Evolutionary conservation across 2,329 filamentous ascomycete species (phyloP), one percentile per base, ranked within the genome.

Genomic region (Cordyceps farinosa): DNA sequence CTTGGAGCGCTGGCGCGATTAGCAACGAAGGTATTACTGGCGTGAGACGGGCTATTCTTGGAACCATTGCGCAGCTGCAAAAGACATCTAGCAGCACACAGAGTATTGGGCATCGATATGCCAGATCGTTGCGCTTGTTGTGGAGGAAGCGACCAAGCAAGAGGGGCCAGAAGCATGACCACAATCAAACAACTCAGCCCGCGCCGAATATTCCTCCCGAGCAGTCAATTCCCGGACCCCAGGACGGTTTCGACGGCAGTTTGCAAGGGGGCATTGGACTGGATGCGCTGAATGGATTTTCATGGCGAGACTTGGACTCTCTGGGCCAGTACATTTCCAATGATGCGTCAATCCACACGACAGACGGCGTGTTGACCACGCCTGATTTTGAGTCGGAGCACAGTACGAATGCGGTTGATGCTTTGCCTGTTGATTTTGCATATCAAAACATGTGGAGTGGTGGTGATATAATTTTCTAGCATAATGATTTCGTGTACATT

Each of bases 61-160:
- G 81, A 63, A 86, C 85, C 3, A 86, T 86, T 42, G 79, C 84
- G 34, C 79, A 82, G n/a, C 75, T 89, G 13, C 83, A 84, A 66
- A 81, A 80, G 68, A 83, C 85, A 1, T 86, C 84, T 6, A 77
- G 79, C 4, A 84, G 83, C 10, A 76, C 80, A 1, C 84, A 87
- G 56, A 83, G 87, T 65, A 81, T 87, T 27, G 86, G 85, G 1
- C 81, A 83, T 22, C 80, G 86, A 15, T 89, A 88, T 67, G 83
- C 86, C 4, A 79, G 83, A 22, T 81, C 87, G 1, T 76, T 89
- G 0, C 82, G 85, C 50, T 76, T 87, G 17, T 73, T 89, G 2
- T 88, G 86, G 86, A 78, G 83, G 36, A 81, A 73, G 63, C 9
- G 56, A 58, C 27, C 63, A 17, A 48, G 67, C 65, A 66, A 64